Evolutionary conservation across 768 basidiomycete species (phyloP).

Genomic region (Ephemerocybe angulata): DNA sequence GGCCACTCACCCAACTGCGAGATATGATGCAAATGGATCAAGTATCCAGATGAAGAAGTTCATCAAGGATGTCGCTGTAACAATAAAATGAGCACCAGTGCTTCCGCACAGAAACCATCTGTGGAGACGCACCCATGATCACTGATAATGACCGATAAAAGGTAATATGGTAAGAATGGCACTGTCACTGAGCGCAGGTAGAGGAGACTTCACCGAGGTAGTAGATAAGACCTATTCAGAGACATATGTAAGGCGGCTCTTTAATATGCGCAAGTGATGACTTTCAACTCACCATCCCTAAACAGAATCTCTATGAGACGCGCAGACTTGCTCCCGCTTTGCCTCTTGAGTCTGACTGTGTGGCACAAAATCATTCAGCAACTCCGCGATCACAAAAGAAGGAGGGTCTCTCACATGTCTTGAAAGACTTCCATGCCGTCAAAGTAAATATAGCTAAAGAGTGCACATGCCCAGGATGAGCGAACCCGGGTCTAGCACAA

Average conservation of each 20-base stretch:
- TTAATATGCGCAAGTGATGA: too few relatives aligned
- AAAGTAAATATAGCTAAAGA: constrained; percentile 18
- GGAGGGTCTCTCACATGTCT: constrained; percentile 12
- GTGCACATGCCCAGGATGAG: not conserved
- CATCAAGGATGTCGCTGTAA: constrained; percentile 19
- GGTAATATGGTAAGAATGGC: not conserved
- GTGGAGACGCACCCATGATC: constrained; percentile 20
- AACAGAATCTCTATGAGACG: constrained; percentile 7
- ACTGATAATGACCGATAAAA: too few relatives aligned
- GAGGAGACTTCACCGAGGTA: constrained; percentile 21
- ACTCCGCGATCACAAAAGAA: not conserved
- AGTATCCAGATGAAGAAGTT: constrained; percentile 25
- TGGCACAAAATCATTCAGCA: not conserved
- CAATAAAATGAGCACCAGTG: not conserved
- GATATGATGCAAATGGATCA: constrained; percentile 22
- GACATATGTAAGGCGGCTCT: too few relatives aligned
- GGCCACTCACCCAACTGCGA: constrained; percentile 19
- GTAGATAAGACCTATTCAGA: constrained; percentile 24
- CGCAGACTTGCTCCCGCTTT: not conserved
- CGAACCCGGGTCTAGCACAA: not conserved
- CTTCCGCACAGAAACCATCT: not conserved
- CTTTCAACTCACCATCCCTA: constrained; percentile 18
- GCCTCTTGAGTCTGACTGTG: not conserved
- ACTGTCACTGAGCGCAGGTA: not conserved
- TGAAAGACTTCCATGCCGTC: constrained; percentile 21